phyloP scores from a whole-genome alignment of 129 eudicot species.

The Apium graveolens region DNA sequence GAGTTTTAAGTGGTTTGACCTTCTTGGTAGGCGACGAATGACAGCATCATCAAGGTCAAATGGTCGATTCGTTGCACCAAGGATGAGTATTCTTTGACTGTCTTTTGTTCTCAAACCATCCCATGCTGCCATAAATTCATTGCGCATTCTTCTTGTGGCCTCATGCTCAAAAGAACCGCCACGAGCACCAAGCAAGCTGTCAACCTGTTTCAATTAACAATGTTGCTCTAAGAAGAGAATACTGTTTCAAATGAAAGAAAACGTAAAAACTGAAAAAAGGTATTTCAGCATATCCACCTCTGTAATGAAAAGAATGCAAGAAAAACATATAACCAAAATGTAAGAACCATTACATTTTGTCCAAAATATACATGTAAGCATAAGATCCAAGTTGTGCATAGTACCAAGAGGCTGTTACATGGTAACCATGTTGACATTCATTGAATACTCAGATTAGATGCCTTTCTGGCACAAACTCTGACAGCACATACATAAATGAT shows the following conservation, averaged over 20 bases:
- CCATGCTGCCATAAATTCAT: slow-evolving; percentile 99
- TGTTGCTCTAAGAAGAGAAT: neutral
- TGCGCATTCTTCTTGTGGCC: slow-evolving; percentile 96
- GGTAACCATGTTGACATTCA: neutral
- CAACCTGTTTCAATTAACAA: slow-evolving; percentile 44
- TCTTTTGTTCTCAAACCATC: slow-evolving; percentile 98
- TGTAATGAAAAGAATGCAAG: neutral
- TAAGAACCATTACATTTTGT: too few species aligned
- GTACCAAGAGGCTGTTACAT: neutral
- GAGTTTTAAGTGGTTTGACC: slow-evolving; percentile 31
- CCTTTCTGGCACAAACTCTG: neutral
- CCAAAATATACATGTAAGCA: neutral
- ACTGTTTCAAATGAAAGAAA: neutral
- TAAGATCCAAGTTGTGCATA: neutral
- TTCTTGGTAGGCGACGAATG: slow-evolving; percentile 88
- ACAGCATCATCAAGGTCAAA: slow-evolving; percentile 99
- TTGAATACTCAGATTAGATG: neutral
- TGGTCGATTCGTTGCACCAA: slow-evolving; percentile 97
- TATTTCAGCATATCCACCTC: neutral
- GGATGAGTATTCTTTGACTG: slow-evolving; percentile 88
- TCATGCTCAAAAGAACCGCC: slow-evolving; percentile 98
- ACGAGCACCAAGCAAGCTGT: slow-evolving; percentile 98
- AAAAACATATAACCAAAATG: neutral
- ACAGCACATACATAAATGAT: neutral
- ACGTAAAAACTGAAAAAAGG: neutral